Evolutionary conservation across 495 filamentous ascomycete genomes (phyloP).

Genomic region (Neurospora discreta): DNA sequence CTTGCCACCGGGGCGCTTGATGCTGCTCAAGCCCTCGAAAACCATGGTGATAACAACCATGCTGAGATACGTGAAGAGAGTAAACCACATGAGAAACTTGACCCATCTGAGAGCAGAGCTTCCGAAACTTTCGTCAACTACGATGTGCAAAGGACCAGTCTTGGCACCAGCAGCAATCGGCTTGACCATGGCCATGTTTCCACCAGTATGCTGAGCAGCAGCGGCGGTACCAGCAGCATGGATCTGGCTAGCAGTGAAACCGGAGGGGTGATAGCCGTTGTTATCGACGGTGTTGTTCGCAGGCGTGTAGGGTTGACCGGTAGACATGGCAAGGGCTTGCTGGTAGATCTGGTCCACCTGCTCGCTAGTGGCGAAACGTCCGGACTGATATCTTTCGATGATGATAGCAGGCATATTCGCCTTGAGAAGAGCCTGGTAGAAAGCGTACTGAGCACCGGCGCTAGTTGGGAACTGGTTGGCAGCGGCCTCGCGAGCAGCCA

Average conservation of each 20-base stretch:
- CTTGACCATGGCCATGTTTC: slow-evolving; percentile 46
- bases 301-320: slow-evolving; percentile 26
- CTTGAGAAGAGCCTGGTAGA: slow-evolving; percentile 82
- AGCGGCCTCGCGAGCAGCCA: slow-evolving; percentile 57
- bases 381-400: slow-evolving; percentile 76
- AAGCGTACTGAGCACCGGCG: slow-evolving; percentile 76
- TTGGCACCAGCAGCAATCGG: slow-evolving; percentile 49
- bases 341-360: slow-evolving; percentile 63
- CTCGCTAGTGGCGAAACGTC: slow-evolving; percentile 65
- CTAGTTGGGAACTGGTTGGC: slow-evolving; percentile 87
- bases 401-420: slow-evolving; percentile 89
- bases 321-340: slow-evolving; percentile 59
- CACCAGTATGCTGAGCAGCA: slow-evolving; percentile 60
- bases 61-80: slow-evolving; percentile 59
- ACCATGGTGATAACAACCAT: slow-evolving; percentile 65
- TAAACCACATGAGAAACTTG: slow-evolving; percentile 72
- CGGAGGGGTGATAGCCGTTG: slow-evolving; percentile 19
- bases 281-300: slow-evolving; percentile 22
- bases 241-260: slow-evolving; percentile 50
- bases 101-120: slow-evolving; percentile 78
- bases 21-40: slow-evolving; percentile 62
- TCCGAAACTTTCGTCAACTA: slow-evolving; percentile 83
- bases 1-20: slow-evolving; percentile 65
- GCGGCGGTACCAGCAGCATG: slow-evolving; percentile 83
- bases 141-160: slow-evolving; percentile 76